Base-by-base conservation (phyloP, 129 eudicot genomes). In the Rutidosis leptorrhynchoides region DNA sequence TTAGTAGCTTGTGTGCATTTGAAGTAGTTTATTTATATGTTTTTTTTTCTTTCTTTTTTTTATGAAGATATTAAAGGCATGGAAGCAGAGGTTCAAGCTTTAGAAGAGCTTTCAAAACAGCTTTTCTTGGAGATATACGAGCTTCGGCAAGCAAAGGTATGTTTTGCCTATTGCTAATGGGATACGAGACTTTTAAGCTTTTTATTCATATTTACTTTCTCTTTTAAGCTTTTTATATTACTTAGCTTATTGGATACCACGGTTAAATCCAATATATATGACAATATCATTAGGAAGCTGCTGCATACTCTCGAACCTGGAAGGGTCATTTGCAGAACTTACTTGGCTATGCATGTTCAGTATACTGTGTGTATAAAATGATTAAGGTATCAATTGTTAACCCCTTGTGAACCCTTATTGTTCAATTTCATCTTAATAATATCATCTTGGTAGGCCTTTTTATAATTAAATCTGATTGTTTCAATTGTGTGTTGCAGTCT, bases 301-400 rank as follows among this genome's bases (percentile, higher is more conserved):
- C 99, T 72, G 93, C 96, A 74, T 93, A 82, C 78, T 93, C 99
- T 69, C 84, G 95, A 77, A 93, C 96, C 46, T 93, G 99, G 99
- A 89, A 78, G 83, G 99, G 99, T 70, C 99, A 93, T 80, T 30
- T 93, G 85, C 99, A 93, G 82, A 93, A 93, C 78, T 74, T 93
- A 62, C 82, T 93, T 55, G 99, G 99, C 55, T 93, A 93, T 29
- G 99, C 84, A 37, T 93, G 95, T 61, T 93, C 99, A 58, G 85
- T 89, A 30, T 93, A 93, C 57, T 93, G 99, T 86, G 99, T 93
- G 53, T 93, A 93, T 69, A 93, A 93, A 84, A 93, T 93, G 99
- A 69, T 93, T 61, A 89, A 84, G 96, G 99, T 93, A 73, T 25
- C 48, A 46, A 32, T n/a, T 28, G 27, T 45, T 32, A 6, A 32